Evolutionary conservation across 371 early-diverging fungal genomes (phyloP), one percentile per base, ranked within the genome.

Genomic region (Rhizopus arrhizus): DNA sequence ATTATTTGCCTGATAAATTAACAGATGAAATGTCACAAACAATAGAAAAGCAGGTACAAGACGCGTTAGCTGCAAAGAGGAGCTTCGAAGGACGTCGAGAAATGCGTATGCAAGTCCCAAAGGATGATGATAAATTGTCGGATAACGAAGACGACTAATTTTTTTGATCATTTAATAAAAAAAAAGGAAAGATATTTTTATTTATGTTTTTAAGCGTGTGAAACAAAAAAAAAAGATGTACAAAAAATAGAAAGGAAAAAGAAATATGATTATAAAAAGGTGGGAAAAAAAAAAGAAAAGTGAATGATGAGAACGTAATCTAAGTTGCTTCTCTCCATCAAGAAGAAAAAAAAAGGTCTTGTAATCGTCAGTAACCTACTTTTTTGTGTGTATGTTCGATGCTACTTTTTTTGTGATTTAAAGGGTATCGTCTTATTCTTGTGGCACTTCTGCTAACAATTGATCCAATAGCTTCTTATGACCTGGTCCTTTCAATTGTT

Each of bases 1-100:
- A 72, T 50, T 86, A 77, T 53, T 65, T 78, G 45, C 86, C 86
- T 15, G 69, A 69, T 8, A 76, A 72, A 47, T 58, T 81, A 31
- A 75, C 78, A 29, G 68, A 73, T 1, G 58, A 60, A 8, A 62
- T 70, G 53, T 28, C 43, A 41, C 50, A 68, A 29, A 64, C 56
- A 22, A 64, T 68, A 56, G 61, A 61, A 2, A 28, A 63, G 16
- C 71, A 75, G 60, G 69, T 64, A 36, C 56, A 69, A 22, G 46
- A 52, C 13, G 65, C 64, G 51, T 52, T 58, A 12, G 31, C 64
- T 42, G 69, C 58, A 46, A 56, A 64, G 12, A 61, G 64, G 41
- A 15, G 46, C 10, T 74, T 68, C 56, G 70, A 53, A 62, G 51
- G 51, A 58, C 31, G 36, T 15, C 28, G 8, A 49, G 28, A 46